These are phyloP conservation scores for Bolboschoenoplectus hybrid DNA, from an alignment of 202 grass and related monocot species.

Conservation along the genomic window DNA sequence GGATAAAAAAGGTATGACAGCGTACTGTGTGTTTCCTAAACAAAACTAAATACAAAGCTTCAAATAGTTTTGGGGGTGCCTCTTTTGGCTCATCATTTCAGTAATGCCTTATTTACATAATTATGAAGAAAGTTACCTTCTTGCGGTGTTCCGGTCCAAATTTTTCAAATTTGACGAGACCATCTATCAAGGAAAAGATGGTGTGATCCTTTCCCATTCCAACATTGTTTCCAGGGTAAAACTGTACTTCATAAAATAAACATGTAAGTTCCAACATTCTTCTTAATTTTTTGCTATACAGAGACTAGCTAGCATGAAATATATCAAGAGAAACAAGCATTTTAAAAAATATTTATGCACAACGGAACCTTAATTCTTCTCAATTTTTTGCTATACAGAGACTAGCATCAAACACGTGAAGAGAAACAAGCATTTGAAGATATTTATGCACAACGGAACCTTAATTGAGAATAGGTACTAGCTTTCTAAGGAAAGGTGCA, in stretches of 20 bases:
- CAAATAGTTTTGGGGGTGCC: not conserved
- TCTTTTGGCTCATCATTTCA: not conserved
- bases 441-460: not conserved
- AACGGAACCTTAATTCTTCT: not conserved
- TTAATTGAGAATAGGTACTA: not conserved
- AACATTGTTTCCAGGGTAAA: slow-evolving; percentile 97
- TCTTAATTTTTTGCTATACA: not conserved
- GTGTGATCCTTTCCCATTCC: slow-evolving; percentile 98
- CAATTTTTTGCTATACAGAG: not conserved
- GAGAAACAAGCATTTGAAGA: not conserved
- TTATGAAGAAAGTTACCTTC: slow-evolving; percentile 58
- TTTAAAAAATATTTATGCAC: too few relatives aligned
- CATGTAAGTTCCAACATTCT: not conserved
- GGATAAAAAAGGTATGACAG: not conserved
- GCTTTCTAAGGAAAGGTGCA: not conserved
- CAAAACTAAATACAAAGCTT: slow-evolving; percentile 7
- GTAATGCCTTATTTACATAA: not conserved
- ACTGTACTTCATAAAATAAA: slow-evolving; percentile 51
- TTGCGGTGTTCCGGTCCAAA: slow-evolving; percentile 77
- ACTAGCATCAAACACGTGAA: not conserved
- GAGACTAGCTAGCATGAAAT: not conserved
- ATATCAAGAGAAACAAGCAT: slow-evolving; percentile 6
- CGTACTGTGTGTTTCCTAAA: not conserved
- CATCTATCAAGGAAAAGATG: slow-evolving; percentile 97
- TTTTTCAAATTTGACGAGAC: slow-evolving; percentile 96